Evolutionary conservation across 176 grass and related monocot species (phyloP).

Genomic region (Pontederia crassipes): DNA sequence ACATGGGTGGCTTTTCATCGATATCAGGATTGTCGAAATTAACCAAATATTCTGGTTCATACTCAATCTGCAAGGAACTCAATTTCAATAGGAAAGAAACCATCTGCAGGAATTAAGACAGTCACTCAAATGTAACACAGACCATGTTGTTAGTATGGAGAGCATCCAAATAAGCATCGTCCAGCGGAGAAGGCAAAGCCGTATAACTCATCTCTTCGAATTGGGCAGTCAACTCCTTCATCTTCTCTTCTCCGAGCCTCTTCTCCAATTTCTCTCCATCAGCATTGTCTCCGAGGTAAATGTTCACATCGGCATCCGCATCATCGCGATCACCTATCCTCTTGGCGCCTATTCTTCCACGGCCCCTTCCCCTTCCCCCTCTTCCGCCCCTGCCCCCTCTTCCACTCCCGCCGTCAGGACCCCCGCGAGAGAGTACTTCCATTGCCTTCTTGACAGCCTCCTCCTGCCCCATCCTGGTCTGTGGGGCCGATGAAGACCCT

Average conservation of each 20-base stretch:
- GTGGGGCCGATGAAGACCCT: not conserved
- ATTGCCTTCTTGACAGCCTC: slow-evolving; percentile 50
- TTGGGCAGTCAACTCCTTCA: slow-evolving; percentile 30
- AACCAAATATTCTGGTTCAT: slow-evolving; percentile 63
- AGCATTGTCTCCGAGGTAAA: slow-evolving; percentile 29
- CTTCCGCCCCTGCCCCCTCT: slow-evolving; percentile 18
- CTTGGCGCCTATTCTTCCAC: not conserved
- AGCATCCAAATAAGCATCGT: slow-evolving; percentile 31
- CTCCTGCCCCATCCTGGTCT: slow-evolving; percentile 26
- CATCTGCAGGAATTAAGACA: not conserved
- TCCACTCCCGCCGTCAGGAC: slow-evolving; percentile 1
- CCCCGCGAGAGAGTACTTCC: slow-evolving; percentile 48
- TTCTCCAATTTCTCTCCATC: slow-evolving; percentile 51
- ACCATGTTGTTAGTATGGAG: slow-evolving; percentile 63
- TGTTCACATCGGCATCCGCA: not conserved
- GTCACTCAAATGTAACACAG: not conserved
- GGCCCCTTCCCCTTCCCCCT: slow-evolving; percentile 14
- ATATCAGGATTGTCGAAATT: slow-evolving; percentile 65
- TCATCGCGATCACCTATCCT: not conserved
- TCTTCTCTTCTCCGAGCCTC: slow-evolving; percentile 45
- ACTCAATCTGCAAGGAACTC: slow-evolving; percentile 55
- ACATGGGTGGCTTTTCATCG: slow-evolving; percentile 79
- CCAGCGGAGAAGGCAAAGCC: slow-evolving; percentile 23
- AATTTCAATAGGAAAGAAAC: slow-evolving; percentile 11
- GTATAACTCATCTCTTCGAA: slow-evolving; percentile 33